A percentile compares a stretch with the other conserved stretches of the same genome.
These are phyloP conservation scores for Chaetomiaceae sp. DNA, from an alignment of 2,329 filamentous ascomycete species.

Conservation along the genomic window DNA sequence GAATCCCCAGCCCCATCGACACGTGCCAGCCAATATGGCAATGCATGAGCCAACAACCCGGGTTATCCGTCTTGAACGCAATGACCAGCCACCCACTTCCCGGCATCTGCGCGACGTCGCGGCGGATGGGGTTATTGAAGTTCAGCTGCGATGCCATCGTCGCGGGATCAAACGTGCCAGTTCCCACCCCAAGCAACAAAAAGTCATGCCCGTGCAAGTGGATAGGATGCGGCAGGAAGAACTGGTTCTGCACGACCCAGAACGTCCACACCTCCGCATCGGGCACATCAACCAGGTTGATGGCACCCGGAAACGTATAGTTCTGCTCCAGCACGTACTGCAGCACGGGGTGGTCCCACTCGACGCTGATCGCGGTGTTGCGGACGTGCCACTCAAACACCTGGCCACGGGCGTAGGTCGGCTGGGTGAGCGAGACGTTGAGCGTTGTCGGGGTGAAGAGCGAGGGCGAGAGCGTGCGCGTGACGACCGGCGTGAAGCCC, in stretches of 20 bases:
- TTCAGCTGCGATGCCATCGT: constrained; percentile 16
- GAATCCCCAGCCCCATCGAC: constrained; percentile 41
- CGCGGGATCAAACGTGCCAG: constrained; percentile 24
- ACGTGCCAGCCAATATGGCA: constrained; percentile 47
- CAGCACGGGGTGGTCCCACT: constrained; percentile 28
- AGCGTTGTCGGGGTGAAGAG: too few relatives aligned
- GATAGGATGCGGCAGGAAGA: constrained; percentile 31
- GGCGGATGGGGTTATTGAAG: constrained; percentile 38
- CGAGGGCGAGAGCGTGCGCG: too few relatives aligned
- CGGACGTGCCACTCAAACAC: too few relatives aligned
- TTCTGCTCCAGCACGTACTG: constrained; percentile 25
- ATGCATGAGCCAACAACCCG: constrained; percentile 43
- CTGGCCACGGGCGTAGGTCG: too few relatives aligned
- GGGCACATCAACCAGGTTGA: constrained; percentile 28
- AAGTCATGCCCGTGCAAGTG: constrained; percentile 42
- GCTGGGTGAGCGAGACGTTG: too few relatives aligned
- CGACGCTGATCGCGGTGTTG: too few relatives aligned
- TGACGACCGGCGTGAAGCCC: too few relatives aligned
- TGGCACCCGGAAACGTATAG: constrained; percentile 24
- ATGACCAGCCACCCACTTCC: constrained; percentile 41
- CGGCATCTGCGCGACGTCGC: constrained; percentile 43
- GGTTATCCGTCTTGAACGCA: constrained; percentile 46
- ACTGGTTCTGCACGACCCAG: constrained; percentile 19
- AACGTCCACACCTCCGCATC: constrained; percentile 31
- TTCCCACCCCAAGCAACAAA: constrained; percentile 31